Evolutionary conservation across 495 filamentous ascomycete species (phyloP).

Genomic region (Talaromyces thailandensis): DNA sequence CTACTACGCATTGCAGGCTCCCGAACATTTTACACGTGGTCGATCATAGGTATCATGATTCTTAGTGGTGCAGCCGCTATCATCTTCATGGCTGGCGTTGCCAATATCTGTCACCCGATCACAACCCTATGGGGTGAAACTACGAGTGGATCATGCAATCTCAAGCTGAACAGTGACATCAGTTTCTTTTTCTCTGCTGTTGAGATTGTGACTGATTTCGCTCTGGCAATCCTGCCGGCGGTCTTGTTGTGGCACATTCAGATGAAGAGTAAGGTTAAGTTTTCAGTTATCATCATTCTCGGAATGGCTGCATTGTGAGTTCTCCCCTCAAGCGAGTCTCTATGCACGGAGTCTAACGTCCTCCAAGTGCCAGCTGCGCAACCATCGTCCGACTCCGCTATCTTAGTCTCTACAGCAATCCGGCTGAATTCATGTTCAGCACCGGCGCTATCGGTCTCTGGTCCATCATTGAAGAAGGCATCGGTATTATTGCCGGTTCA

Average conservation of each 20-base stretch:
- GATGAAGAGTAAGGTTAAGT: constrained; percentile 29
- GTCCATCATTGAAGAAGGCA: constrained; percentile 36
- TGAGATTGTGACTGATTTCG: constrained; percentile 20
- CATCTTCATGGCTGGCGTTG: constrained; percentile 3
- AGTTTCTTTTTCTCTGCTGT: constrained; percentile 4
- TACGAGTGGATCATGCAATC: constrained; percentile 2
- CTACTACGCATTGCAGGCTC: constrained; percentile 3
- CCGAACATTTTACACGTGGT: not conserved
- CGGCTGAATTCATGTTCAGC: constrained; percentile 2
- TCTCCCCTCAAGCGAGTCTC: not conserved
- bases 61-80: not conserved
- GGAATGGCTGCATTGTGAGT: constrained; percentile 15
- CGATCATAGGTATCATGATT: not conserved
- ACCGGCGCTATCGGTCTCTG: constrained; percentile 36
- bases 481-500: constrained; percentile 38
- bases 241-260: constrained; percentile 29
- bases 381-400: constrained; percentile 1
- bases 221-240: constrained; percentile 27
- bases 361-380: constrained; percentile 1
- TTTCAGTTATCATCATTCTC: constrained; percentile 26
- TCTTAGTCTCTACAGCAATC: constrained; percentile 3
- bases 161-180: not conserved
- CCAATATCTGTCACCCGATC: constrained; percentile 4
- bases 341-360: not conserved
- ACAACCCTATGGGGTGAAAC: not conserved